These are phyloP conservation scores for Arctium lappa DNA, from an alignment of 129 eudicot species.

Conservation along the genomic window DNA sequence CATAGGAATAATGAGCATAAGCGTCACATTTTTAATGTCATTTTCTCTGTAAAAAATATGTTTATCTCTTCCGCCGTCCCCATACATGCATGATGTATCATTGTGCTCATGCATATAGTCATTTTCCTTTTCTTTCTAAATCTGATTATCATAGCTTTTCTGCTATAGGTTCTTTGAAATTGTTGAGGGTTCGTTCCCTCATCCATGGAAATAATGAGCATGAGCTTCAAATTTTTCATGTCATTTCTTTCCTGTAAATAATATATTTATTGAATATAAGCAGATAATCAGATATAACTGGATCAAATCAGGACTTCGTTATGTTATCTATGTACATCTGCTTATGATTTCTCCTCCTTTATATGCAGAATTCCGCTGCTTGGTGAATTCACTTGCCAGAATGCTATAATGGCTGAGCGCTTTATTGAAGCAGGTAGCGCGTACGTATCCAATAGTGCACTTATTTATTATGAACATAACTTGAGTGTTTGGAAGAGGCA, in stretches of 20 bases:
- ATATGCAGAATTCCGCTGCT: slow-evolving; percentile 71
- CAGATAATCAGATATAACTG: background rate
- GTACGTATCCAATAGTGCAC: slow-evolving; percentile 74
- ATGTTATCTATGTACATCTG: background rate
- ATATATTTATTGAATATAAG: background rate
- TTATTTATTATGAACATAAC: background rate
- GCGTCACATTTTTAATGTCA: background rate
- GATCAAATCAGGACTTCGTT: background rate
- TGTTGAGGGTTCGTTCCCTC: background rate
- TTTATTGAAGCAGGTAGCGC: slow-evolving; percentile 99
- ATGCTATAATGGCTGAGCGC: slow-evolving; percentile 97
- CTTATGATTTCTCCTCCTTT: slow-evolving; percentile 10
- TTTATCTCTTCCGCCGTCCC: background rate
- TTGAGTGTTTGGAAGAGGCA: background rate
- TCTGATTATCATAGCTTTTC: background rate
- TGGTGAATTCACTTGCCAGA: slow-evolving; percentile 98
- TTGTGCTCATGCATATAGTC: background rate
- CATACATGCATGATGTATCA: background rate
- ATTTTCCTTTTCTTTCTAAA: background rate
- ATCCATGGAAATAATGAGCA: background rate
- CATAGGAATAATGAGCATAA: background rate
- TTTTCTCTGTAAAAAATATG: background rate
- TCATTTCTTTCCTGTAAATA: background rate
- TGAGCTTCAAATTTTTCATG: background rate
- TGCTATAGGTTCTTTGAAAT: background rate